Evolutionary conservation across 306 rosid genomes (phyloP).

Genomic region (Elaeagnus macrophylla): DNA sequence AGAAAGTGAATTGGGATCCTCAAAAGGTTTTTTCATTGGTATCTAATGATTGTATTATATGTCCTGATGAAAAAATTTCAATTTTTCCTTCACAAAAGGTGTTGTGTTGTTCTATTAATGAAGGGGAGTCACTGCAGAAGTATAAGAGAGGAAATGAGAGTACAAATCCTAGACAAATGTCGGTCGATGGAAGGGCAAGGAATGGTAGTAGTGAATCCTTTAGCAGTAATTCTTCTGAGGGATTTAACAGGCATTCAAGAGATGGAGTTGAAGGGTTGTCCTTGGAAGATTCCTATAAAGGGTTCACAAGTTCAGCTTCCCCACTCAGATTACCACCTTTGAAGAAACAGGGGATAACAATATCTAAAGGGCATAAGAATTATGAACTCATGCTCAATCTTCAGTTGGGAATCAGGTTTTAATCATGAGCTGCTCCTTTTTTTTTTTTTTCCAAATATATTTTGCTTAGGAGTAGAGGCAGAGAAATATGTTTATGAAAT

Average conservation of each 20-base stretch:
- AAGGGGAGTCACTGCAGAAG: conserved; percentile 24
- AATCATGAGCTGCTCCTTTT: conserved; percentile 16
- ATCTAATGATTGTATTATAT: conserved; percentile 37
- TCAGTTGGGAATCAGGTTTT: conserved; percentile 96
- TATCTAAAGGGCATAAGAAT: conserved; percentile 84
- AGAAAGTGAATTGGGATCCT: conserved; percentile 51
- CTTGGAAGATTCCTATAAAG: conserved; percentile 21
- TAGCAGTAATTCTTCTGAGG: conserved; percentile 20
- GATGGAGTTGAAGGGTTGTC: conserved; percentile 25
- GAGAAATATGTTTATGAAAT: no score
- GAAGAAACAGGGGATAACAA: conserved; percentile 67
- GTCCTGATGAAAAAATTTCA: conserved; percentile 42
- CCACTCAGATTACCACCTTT: conserved; percentile 26
- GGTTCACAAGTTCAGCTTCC: conserved; percentile 2
- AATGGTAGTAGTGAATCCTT: conserved; percentile 34
- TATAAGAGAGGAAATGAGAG: conserved; percentile 29
- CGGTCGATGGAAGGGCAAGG: conserved; percentile 44
- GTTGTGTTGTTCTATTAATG: conserved; percentile 28
- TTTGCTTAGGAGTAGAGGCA: no score
- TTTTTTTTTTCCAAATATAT: background rate
- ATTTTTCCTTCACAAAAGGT: conserved; percentile 72
- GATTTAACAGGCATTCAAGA: conserved; percentile 24
- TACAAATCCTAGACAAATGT: conserved; percentile 26
- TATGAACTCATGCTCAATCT: conserved; percentile 94
- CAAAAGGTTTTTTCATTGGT: conserved; percentile 36